Percentiles rank a stretch among this genome's conserved stretches.
Conservation (phyloP, 345 rosid species). For the Turritis glabra region DNA sequence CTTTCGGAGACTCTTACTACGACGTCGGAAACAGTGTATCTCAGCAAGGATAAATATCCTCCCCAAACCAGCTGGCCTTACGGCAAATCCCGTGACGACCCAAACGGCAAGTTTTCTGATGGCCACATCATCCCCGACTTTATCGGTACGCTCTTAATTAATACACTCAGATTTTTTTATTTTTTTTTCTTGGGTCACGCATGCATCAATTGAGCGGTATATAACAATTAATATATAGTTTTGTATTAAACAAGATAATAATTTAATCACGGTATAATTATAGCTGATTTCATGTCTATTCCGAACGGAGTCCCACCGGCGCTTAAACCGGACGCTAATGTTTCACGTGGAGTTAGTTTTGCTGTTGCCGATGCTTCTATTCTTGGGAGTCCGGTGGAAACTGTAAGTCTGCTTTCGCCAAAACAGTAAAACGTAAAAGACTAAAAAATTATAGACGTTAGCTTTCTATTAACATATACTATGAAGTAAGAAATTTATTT, state of each 20-base stretch:
- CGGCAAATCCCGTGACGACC: slow-evolving; percentile 35
- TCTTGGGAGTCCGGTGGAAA: slow-evolving; percentile 4
- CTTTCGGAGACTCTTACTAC: slow-evolving; percentile 37
- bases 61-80: slow-evolving; percentile 37
- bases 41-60: background rate
- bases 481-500: background rate
- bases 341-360: slow-evolving; percentile 34
- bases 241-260: background rate
- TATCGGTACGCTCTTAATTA: slow-evolving; percentile 28
- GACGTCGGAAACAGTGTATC: slow-evolving; percentile 29
- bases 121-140: slow-evolving; percentile 44
- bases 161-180: background rate
- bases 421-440: background rate
- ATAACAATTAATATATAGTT: background rate
- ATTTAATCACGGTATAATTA: background rate
- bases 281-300: slow-evolving; percentile 33
- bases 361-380: slow-evolving; percentile 36
- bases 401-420: slow-evolving; percentile 22
- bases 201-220: background rate
- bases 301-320: slow-evolving; percentile 31
- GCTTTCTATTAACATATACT: background rate
- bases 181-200: background rate
- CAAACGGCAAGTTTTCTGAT: slow-evolving; percentile 43
- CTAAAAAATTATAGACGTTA: background rate
- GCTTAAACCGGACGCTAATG: background rate